phyloP scores from a whole-genome alignment of 2,329 filamentous ascomycete species.

The Reticulascus tulasneorum region DNA sequence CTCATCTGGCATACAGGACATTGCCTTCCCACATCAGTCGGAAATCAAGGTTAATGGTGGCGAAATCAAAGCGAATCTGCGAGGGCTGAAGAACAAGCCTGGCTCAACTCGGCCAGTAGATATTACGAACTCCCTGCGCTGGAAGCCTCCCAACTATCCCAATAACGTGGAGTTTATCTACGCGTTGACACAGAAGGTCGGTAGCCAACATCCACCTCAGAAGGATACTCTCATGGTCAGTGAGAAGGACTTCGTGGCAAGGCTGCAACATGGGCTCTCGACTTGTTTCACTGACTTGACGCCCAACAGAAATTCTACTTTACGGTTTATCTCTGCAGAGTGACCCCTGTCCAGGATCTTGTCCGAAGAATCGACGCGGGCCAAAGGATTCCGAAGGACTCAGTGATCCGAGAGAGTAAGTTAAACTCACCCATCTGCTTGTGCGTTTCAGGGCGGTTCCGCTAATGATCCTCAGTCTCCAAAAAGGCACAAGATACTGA shows the following conservation, averaged over 20 bases:
- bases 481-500: constrained; percentile 81
- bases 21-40: constrained; percentile 87
- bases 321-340: constrained; percentile 70
- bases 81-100: constrained; percentile 92
- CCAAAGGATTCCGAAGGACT: constrained; percentile 72
- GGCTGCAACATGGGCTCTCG: constrained; percentile 15
- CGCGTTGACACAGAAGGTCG: constrained; percentile 82
- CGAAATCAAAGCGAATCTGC: constrained; percentile 87
- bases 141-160: constrained; percentile 61
- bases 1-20: constrained; percentile 62
- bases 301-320: constrained; percentile 64
- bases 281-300: background rate
- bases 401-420: constrained; percentile 81
- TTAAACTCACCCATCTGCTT: constrained; percentile 8
- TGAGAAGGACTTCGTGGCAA: too few species aligned
- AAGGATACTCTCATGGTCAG: constrained; percentile 2
- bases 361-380: constrained; percentile 62
- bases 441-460: background rate
- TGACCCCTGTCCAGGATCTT: constrained; percentile 67
- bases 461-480: constrained; percentile 54
- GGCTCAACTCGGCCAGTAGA: constrained; percentile 92
- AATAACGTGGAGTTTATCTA: constrained; percentile 87
- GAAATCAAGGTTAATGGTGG: constrained; percentile 87
- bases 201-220: constrained; percentile 22
- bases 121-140: constrained; percentile 72